Evolutionary conservation across 2,329 filamentous ascomycete species (phyloP), one percentile per base, ranked within the genome.

Genomic region (Alternaria gaisen): DNA sequence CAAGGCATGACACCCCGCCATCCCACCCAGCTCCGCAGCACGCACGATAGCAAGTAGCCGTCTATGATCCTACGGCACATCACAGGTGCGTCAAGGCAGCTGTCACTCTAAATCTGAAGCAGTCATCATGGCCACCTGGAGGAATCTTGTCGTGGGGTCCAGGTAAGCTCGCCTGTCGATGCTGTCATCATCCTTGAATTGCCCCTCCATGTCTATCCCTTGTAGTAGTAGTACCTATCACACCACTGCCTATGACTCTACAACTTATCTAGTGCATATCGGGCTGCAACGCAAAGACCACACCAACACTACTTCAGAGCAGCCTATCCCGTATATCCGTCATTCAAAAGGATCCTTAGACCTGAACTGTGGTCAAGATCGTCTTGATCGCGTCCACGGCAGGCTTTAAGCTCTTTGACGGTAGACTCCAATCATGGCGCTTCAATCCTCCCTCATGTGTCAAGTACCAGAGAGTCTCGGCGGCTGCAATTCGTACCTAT

Each of bases 321-420:
- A 53, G 89, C 89, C 74, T 82, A 47, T 79, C 81, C n/a, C 91
- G 97, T 76, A 86, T 98, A 60, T 80, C 83, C 0, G 90, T 71
- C 89, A 93, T 76, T 14, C 32, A 16, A 36, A 14, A 36, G 11
- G 2, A 16, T 36, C 32, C 14, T n/a, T 38, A 16, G n/a, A 11
- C 53, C 42, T 52, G 26, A 12, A 11, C 32, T 30, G 30, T 32
- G 14, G 20, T 36, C 14, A 61, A 32, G 9, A n/a, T 32, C 4
- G 34, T 47, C 44, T 71, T 73, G 38, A 76, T 70, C 9, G 46
- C 56, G 16, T 77, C 72, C 5, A 78, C 73, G 30, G 64, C 57
- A 3, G 62, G 56, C 55, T 76, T 77, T 63, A 80, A 56, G 43
- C 48, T 74, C 63, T 76, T 79, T 1, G 72, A 48, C 2, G 75